Evolutionary conservation across 73 alveolate species (phyloP), one percentile per base, ranked within the genome.

Genomic region (Symbiodinium natans): DNA sequence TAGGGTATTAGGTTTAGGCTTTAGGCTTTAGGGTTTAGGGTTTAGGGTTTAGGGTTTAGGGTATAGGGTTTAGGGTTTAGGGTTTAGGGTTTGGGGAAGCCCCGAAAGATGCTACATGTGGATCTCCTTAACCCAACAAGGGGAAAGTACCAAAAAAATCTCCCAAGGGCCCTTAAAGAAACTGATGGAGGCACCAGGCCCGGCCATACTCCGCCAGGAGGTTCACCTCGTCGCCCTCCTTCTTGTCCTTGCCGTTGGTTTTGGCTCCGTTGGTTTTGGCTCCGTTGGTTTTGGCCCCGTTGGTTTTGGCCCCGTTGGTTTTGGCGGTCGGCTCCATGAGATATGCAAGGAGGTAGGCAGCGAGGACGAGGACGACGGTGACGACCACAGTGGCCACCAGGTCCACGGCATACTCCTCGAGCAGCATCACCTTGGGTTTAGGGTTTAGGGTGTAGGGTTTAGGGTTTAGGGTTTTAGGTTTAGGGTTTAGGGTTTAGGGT

Each of bases 141-240:
- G n/a, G 56, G 59, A 46, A 46, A 46, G 59, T 9, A 13, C 59
- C 59, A 46, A 13, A 13, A 46, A 13, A 46, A 46, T 46, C 59
- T 9, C 13, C 59, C 59, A 46, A 13, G 21, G 59, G 6, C 59
- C 59, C 17, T 34, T 31, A 63, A 63, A 27, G 77, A 27, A 63
- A 63, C 25, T 63, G 77, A 27, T 63, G 77, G 0, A 63, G 77
- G 34, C 77, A 63, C 77, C 77, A 63, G 34, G 77, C 77, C 17
- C 77, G 77, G 77, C 77, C 77, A 19, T 63, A 63, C 34, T 63
- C 77, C 1, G 77, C 77, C 77, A 63, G 77, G 34, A 63, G 77
- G 13, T 63, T 27, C 31, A 63, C 77, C 36, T 10, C 68, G 29
- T 52, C 68, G 17, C 68, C 21, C 21, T 21, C 21, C 68, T 52